Evolutionary conservation across 2,329 filamentous ascomycete species (phyloP).

Genomic region (Hymenotorrendiella dingleyae): DNA sequence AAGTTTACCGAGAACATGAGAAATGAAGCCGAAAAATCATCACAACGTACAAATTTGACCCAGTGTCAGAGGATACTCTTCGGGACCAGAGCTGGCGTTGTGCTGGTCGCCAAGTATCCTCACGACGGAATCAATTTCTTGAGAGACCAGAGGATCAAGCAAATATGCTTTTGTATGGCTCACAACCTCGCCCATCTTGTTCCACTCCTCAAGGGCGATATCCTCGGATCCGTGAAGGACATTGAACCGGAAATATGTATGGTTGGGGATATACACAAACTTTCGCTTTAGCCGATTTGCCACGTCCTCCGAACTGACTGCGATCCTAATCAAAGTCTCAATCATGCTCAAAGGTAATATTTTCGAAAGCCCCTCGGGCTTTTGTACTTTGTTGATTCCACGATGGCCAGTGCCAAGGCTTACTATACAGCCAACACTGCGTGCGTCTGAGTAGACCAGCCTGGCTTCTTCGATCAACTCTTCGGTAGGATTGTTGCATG

Average conservation of each 20-base stretch:
- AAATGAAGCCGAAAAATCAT: too few relatives aligned
- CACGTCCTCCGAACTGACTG: not conserved
- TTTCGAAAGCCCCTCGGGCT: not conserved
- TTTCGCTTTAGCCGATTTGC: too few relatives aligned
- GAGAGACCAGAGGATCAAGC: not conserved
- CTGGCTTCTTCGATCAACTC: not conserved
- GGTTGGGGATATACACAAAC: not conserved
- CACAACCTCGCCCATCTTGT: not conserved
- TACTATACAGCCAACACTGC: not conserved
- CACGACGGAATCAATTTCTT: too few relatives aligned
- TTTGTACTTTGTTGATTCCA: too few relatives aligned
- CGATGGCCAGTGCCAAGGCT: not conserved
- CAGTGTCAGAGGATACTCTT: too few relatives aligned
- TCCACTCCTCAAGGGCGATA: not conserved
- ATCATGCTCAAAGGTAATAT: not conserved
- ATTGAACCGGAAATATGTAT: not conserved
- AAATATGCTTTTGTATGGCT: not conserved
- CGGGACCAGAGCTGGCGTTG: too few relatives aligned
- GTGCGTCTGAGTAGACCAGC: not conserved
- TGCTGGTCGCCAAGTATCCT: too few relatives aligned
- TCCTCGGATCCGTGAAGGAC: not conserved
- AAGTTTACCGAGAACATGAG: too few relatives aligned
- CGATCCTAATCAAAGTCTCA: not conserved
- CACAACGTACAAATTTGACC: too few relatives aligned
- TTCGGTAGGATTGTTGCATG: conserved; percentile 5